Evolutionary conservation across 805 yeast species (phyloP).

Genomic region (Nakazawaea anatomiae): DNA sequence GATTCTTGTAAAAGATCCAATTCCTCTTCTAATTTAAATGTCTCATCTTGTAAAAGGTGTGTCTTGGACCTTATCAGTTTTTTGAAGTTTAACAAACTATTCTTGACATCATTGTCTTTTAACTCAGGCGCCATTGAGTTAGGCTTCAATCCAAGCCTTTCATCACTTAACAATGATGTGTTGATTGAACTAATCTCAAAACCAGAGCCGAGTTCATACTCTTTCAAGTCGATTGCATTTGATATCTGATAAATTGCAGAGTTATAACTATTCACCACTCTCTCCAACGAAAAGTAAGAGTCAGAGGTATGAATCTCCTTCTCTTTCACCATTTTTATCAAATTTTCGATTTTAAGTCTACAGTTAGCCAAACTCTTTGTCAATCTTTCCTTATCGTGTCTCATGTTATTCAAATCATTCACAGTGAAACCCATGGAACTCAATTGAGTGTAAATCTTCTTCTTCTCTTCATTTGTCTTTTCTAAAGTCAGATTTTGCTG

Average conservation of each 20-base stretch:
- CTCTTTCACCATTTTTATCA: slow-evolving; percentile 38
- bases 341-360: slow-evolving; percentile 37
- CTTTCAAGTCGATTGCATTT: slow-evolving; percentile 15
- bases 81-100: slow-evolving; percentile 37
- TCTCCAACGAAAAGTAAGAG: slow-evolving; percentile 45
- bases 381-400: slow-evolving; percentile 53
- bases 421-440: slow-evolving; percentile 53
- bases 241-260: slow-evolving; percentile 44
- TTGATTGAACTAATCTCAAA: slow-evolving; percentile 33
- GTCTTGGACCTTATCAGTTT: slow-evolving; percentile 37
- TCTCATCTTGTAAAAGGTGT: slow-evolving; percentile 50
- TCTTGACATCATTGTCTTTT: slow-evolving; percentile 25
- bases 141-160: slow-evolving; percentile 39
- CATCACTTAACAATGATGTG: slow-evolving; percentile 32
- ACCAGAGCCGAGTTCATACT: slow-evolving; percentile 16
- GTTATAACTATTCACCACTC: slow-evolving; percentile 51
- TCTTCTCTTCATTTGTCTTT: slow-evolving; percentile 30
- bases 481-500: slow-evolving; percentile 36
- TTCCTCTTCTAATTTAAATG: slow-evolving; percentile 50
- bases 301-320: slow-evolving; percentile 45
- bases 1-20: slow-evolving; percentile 51
- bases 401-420: slow-evolving; percentile 56
- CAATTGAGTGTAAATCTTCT: slow-evolving; percentile 36
- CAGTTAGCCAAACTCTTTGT: slow-evolving; percentile 45
- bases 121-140: slow-evolving; percentile 34